These are phyloP conservation scores for Phytopythium aichiense DNA, from an alignment of 352 stramenopile genomes.

Conservation along the genomic window DNA sequence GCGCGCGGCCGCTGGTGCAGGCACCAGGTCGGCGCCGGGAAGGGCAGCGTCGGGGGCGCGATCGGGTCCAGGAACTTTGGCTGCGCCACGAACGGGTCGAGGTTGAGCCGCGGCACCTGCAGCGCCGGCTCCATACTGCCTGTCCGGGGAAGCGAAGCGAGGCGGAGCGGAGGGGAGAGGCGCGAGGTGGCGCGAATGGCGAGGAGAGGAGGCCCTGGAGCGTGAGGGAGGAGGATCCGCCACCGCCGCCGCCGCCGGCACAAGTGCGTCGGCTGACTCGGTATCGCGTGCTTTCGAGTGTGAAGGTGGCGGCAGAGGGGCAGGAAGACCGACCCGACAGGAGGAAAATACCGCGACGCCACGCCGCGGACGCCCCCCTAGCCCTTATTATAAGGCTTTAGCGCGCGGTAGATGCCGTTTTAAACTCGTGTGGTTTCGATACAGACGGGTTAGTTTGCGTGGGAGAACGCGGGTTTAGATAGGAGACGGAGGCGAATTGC, in stretches of 20 bases:
- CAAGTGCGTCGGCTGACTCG: neutral
- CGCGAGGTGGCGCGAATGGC: no score
- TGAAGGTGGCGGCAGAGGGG: constrained; percentile 4
- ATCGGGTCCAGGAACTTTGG: constrained; percentile 69
- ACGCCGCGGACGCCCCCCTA: neutral
- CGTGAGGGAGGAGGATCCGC: neutral
- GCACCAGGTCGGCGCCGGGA: constrained; percentile 59
- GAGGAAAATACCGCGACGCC: constrained; percentile 1
- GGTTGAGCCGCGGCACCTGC: constrained; percentile 54
- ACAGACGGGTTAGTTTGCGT: no score
- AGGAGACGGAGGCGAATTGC: neutral
- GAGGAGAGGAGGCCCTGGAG: no score
- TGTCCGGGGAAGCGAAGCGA: neutral
- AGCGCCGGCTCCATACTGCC: constrained; percentile 48
- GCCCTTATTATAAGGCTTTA: neutral
- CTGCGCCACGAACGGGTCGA: constrained; percentile 42
- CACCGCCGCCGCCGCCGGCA: neutral
- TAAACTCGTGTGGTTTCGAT: neutral
- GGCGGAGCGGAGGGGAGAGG: neutral
- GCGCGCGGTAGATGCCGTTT: neutral
- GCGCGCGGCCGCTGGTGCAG: constrained; percentile 46
- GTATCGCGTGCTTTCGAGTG: constrained; percentile 3
- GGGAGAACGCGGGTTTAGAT: neutral
- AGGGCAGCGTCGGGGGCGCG: constrained; percentile 61
- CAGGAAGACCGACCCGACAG: neutral